Percentiles rank a stretch among this genome's conserved stretches.
Evolutionary conservation across 2,329 filamentous ascomycete genomes (phyloP).

Genomic region (Graphilbum ipis-grandicollis): DNA sequence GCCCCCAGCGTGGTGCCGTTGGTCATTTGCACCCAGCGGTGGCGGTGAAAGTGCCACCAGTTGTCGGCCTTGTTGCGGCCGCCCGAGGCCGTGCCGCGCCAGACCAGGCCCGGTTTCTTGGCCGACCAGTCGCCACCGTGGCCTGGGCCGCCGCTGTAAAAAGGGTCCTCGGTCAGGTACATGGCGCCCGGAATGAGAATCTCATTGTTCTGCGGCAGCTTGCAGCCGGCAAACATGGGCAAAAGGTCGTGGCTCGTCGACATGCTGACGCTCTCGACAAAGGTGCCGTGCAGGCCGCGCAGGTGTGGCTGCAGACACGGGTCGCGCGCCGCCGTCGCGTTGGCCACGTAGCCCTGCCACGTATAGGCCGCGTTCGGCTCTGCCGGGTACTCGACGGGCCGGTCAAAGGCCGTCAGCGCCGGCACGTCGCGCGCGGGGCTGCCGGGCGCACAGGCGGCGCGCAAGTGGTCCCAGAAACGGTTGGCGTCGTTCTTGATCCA

Average conservation of each 20-base stretch:
- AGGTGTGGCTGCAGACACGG: slow-evolving; percentile 35
- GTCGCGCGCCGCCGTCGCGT: slow-evolving; percentile 36
- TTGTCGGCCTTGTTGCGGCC: slow-evolving; percentile 33
- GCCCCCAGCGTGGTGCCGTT: slow-evolving; percentile 41
- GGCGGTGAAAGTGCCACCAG: slow-evolving; percentile 53
- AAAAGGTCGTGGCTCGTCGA: slow-evolving; percentile 31
- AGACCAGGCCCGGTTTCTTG: slow-evolving; percentile 38
- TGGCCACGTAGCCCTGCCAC: slow-evolving; percentile 30
- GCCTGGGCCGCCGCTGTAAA: slow-evolving; percentile 37
- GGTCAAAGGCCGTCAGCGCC: slow-evolving; percentile 18
- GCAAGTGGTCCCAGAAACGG: slow-evolving; percentile 40
- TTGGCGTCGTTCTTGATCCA: slow-evolving; percentile 27
- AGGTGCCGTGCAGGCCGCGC: slow-evolving; percentile 30
- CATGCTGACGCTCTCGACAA: slow-evolving; percentile 31
- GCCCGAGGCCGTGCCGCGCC: slow-evolving; percentile 49
- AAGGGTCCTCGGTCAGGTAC: slow-evolving; percentile 40
- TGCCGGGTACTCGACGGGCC: slow-evolving; percentile 14
- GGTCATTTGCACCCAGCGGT: slow-evolving; percentile 51
- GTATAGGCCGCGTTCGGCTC: slow-evolving; percentile 13
- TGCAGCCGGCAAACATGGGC: slow-evolving; percentile 41
- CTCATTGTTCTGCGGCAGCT: slow-evolving; percentile 41
- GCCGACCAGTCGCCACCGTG: slow-evolving; percentile 39
- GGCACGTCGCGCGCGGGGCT: slow-evolving; percentile 26
- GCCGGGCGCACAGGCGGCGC: slow-evolving; percentile 37
- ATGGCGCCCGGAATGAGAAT: slow-evolving; percentile 44